Percentiles rank a stretch among this genome's conserved stretches.
These are phyloP conservation scores for Lentinula guzmanii DNA, from an alignment of 768 basidiomycete genomes.

Conservation along the genomic window DNA sequence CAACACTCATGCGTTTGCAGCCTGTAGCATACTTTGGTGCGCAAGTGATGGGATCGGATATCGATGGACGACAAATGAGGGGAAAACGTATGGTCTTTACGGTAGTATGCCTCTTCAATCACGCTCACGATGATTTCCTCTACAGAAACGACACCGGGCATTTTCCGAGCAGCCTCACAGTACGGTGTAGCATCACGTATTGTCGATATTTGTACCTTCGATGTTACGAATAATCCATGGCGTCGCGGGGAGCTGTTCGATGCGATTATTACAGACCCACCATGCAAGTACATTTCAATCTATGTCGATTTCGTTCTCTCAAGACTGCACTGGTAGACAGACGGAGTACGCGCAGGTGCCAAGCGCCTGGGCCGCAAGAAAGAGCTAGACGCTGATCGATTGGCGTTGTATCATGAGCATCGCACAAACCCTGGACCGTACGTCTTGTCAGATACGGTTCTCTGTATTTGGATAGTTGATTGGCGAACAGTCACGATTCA, in stretches of 20 bases:
- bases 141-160: constrained; percentile 51
- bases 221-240: constrained; percentile 88
- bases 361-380: constrained; percentile 73
- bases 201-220: constrained; percentile 85
- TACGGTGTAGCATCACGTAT: constrained; percentile 74
- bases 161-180: constrained; percentile 75
- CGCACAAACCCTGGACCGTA: constrained; percentile 36
- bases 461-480: neutral
- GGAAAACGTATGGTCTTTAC: constrained; percentile 62
- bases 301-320: neutral
- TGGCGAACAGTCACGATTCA: constrained; percentile 39
- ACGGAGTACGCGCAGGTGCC: constrained; percentile 88
- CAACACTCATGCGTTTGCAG: constrained; percentile 28
- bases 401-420: constrained; percentile 30
- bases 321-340: constrained; percentile 27
- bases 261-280: constrained; percentile 91
- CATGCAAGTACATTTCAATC: constrained; percentile 50
- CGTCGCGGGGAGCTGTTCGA: constrained; percentile 87
- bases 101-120: neutral
- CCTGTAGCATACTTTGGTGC: constrained; percentile 88
- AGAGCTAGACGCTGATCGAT: constrained; percentile 31
- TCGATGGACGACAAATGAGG: constrained; percentile 95
- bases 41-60: constrained; percentile 85
- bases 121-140: neutral
- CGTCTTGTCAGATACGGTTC: neutral